phyloP scores from a whole-genome alignment of 129 eudicot genomes.

The Mikania micrantha region DNA sequence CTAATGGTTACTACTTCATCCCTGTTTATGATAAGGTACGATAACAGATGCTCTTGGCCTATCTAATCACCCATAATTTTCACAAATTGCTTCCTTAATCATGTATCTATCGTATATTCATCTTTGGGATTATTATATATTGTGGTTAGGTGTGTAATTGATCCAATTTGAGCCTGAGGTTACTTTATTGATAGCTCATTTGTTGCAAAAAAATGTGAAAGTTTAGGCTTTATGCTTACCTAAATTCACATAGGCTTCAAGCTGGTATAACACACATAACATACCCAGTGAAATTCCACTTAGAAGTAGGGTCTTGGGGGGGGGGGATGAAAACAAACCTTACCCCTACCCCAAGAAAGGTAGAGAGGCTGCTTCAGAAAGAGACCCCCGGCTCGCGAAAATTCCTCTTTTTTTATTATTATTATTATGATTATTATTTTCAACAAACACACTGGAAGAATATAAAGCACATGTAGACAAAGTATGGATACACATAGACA shows the following conservation, averaged over 20 bases:
- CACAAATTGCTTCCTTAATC: neutral
- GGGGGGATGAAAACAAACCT: no score
- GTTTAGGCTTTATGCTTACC: neutral
- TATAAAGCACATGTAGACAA: no score
- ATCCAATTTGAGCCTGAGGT: neutral
- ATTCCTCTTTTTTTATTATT: no score
- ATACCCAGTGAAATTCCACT: no score
- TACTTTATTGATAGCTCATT: neutral
- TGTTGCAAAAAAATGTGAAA: neutral
- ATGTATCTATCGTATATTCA: neutral
- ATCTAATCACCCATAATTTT: neutral
- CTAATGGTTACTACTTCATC: constrained; percentile 97
- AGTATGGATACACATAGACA: no score
- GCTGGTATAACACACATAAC: no score
- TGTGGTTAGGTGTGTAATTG: constrained; percentile 12
- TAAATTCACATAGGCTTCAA: neutral
- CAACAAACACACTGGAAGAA: no score
- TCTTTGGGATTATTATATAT: constrained; percentile 11
- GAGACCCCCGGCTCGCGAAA: no score
- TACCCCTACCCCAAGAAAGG: no score
- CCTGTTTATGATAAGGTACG: constrained; percentile 99
- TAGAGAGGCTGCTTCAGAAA: no score
- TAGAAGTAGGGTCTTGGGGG: no score
- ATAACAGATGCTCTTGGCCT: neutral
- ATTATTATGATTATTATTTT: no score